phyloP scores from a whole-genome alignment of 305 asterid genomes.

The Fraxinus dipetala region DNA sequence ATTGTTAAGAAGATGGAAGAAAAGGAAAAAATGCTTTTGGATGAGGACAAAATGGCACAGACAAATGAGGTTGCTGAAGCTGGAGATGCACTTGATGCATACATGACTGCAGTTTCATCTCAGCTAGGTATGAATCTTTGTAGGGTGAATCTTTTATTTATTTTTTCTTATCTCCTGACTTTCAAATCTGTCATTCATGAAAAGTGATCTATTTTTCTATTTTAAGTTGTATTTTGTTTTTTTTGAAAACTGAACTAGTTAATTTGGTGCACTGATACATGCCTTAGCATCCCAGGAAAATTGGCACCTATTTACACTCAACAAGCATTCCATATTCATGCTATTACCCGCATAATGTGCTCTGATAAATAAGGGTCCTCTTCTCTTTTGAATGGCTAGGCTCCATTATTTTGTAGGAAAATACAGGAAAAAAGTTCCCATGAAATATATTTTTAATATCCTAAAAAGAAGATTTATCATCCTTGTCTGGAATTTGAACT shows the following conservation, averaged over 20 bases:
- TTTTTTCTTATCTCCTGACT: not conserved
- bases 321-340: not conserved
- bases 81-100: slow-evolving; percentile 95
- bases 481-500: slow-evolving; percentile 13
- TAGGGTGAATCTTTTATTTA: not conserved
- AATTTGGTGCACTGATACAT: not conserved
- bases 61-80: slow-evolving; percentile 47
- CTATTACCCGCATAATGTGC: not conserved
- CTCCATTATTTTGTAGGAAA: not conserved
- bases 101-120: slow-evolving; percentile 89
- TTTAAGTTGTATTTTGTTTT: slow-evolving; percentile 4
- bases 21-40: slow-evolving; percentile 48
- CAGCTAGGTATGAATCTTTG: slow-evolving; percentile 62
- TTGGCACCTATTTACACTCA: not conserved
- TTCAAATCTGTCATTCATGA: not conserved
- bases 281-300: not conserved
- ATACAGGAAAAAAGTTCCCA: not conserved
- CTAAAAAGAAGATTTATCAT: not conserved
- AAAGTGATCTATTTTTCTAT: not conserved
- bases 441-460: not conserved
- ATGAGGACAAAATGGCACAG: slow-evolving; percentile 45
- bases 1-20: slow-evolving; percentile 62
- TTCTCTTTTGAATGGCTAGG: not conserved
- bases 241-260: not conserved
- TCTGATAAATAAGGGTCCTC: not conserved